Percentiles rank a stretch among this genome's conserved stretches.
phyloP scores from a whole-genome alignment of 2,329 filamentous ascomycete species.

The Monilinia polystroma region DNA sequence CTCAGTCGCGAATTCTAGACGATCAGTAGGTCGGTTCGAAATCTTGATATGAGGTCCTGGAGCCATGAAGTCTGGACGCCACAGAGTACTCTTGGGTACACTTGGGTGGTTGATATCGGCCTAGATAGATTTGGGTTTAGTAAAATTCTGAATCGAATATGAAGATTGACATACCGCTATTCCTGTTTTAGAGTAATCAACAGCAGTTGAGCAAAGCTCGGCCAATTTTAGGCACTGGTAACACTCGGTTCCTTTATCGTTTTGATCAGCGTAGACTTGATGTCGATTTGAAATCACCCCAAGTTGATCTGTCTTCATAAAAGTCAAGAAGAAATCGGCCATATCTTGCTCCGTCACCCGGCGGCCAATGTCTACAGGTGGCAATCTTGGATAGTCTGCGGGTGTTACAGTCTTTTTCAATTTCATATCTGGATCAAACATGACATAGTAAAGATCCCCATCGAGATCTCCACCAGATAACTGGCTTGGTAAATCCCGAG shows the following conservation, averaged over 20 bases:
- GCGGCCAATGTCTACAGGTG: slow-evolving; percentile 58
- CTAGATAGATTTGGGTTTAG: slow-evolving; percentile 23
- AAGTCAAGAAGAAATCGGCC: slow-evolving; percentile 75
- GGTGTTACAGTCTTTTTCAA: slow-evolving; percentile 50
- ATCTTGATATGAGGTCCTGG: slow-evolving; percentile 47
- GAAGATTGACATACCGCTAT: slow-evolving; percentile 47
- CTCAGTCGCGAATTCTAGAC: slow-evolving; percentile 7
- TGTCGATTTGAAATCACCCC: slow-evolving; percentile 65
- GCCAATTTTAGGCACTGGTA: slow-evolving; percentile 55
- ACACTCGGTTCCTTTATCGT: slow-evolving; percentile 51
- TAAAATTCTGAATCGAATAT: background rate
- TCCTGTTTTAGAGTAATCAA: slow-evolving; percentile 76
- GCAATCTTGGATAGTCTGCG: slow-evolving; percentile 66
- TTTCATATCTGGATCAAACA: slow-evolving; percentile 62
- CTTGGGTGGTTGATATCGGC: slow-evolving; percentile 29
- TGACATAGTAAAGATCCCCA: slow-evolving; percentile 77
- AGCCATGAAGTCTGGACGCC: slow-evolving; percentile 55
- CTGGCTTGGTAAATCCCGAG: slow-evolving; percentile 73
- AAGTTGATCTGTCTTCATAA: slow-evolving; percentile 67
- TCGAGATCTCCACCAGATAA: slow-evolving; percentile 81
- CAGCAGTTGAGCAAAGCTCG: slow-evolving; percentile 65
- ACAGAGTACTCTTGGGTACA: slow-evolving; percentile 35
- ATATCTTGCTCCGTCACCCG: slow-evolving; percentile 65
- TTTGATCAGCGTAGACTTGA: slow-evolving; percentile 62
- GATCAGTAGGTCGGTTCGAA: slow-evolving; percentile 40